phyloP scores from a whole-genome alignment of 495 filamentous ascomycete species.

The Glutinoglossum americanum region DNA sequence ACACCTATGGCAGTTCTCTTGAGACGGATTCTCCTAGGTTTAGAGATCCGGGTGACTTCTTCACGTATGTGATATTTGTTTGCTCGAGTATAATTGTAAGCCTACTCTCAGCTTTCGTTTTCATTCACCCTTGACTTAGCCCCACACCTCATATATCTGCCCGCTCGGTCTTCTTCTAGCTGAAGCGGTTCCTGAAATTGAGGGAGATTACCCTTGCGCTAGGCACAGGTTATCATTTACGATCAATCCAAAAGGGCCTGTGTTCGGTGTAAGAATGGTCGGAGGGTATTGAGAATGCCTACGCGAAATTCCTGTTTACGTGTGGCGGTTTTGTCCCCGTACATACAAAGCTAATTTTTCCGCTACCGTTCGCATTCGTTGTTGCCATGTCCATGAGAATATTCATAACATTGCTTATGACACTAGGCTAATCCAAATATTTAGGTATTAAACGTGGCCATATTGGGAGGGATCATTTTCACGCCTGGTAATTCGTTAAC shows the following conservation, averaged over 20 bases:
- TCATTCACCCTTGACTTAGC: slow-evolving; percentile 6
- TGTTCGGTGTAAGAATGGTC: slow-evolving; percentile 71
- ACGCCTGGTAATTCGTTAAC: slow-evolving; percentile 25
- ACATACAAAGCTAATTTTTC: slow-evolving; percentile 32
- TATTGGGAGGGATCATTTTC: slow-evolving; percentile 30
- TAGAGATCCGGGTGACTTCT: slow-evolving; percentile 41
- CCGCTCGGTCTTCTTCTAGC: slow-evolving; percentile 63
- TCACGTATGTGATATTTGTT: slow-evolving; percentile 44
- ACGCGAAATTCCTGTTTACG: slow-evolving; percentile 35
- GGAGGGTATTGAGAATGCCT: slow-evolving; percentile 68
- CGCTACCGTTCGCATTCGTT: slow-evolving; percentile 6
- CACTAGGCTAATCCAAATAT: slow-evolving; percentile 16
- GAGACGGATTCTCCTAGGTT: slow-evolving; percentile 40
- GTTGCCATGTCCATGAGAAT: not conserved
- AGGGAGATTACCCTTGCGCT: slow-evolving; percentile 88
- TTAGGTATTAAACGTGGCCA: slow-evolving; percentile 26
- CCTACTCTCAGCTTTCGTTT: slow-evolving; percentile 10
- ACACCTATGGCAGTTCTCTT: slow-evolving; percentile 38
- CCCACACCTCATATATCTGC: slow-evolving; percentile 74
- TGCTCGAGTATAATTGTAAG: slow-evolving; percentile 38
- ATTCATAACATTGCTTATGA: not conserved
- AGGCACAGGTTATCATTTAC: slow-evolving; percentile 55
- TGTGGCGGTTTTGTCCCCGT: slow-evolving; percentile 72
- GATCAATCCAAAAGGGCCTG: slow-evolving; percentile 45
- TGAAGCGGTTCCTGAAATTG: slow-evolving; percentile 94